A percentile compares a stretch with the other conserved stretches of the same genome.
phyloP scores from a whole-genome alignment of 2,329 filamentous ascomycete genomes.

The Ophiostoma tasmaniense region DNA sequence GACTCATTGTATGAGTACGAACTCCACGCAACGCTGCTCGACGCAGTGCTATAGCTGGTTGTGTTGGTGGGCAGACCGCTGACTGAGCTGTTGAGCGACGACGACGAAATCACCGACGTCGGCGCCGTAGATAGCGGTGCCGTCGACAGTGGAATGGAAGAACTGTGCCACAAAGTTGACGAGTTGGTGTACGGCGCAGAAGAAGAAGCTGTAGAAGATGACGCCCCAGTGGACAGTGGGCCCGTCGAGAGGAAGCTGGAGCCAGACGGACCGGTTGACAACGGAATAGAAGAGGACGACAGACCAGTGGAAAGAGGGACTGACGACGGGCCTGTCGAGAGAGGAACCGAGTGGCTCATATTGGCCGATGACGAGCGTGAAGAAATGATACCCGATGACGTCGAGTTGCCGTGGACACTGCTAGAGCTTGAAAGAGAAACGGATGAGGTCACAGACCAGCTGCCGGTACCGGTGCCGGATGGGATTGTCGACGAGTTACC shows the following conservation, averaged over 20 bases:
- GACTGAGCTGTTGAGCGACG: not conserved
- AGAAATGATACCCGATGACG: not conserved
- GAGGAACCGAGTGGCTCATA: not conserved
- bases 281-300: not conserved
- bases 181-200: conserved; percentile 4
- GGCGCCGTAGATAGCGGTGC: not conserved
- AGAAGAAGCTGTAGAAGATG: not conserved
- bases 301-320: not conserved
- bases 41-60: not conserved
- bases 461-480: not conserved
- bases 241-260: not conserved
- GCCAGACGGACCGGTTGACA: not conserved
- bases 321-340: not conserved
- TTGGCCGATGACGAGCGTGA: not conserved
- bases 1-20: not conserved
- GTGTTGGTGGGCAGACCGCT: not conserved
- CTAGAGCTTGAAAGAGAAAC: not conserved
- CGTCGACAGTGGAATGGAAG: not conserved
- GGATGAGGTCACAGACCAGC: not conserved
- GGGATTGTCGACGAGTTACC: conserved; percentile 1
- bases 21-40: not conserved
- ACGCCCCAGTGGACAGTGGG: not conserved
- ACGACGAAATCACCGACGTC: not conserved
- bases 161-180: not conserved
- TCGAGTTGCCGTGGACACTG: not conserved